Percentiles rank a stretch among this genome's conserved stretches.
Evolutionary conservation across 2,329 filamentous ascomycete genomes (phyloP).

Genomic region (Exophiala bonariae): DNA sequence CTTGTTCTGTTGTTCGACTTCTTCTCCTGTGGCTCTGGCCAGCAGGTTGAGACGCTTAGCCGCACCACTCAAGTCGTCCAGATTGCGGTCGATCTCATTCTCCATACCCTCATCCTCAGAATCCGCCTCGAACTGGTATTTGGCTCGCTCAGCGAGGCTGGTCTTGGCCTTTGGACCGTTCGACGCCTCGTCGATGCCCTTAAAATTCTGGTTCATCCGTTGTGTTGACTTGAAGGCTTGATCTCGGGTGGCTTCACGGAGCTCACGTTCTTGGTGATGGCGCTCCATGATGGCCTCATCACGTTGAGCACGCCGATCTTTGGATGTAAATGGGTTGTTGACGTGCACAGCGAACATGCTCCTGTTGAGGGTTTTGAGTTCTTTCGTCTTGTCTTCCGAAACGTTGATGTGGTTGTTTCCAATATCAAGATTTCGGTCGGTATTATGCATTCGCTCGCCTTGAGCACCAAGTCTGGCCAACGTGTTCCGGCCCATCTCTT

Average conservation of each 20-base stretch:
- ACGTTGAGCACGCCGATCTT: slow-evolving; percentile 61
- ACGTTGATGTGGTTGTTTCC: slow-evolving; percentile 73
- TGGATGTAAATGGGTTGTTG: slow-evolving; percentile 73
- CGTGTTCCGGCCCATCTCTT: slow-evolving; percentile 70
- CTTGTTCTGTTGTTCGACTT: slow-evolving; percentile 75
- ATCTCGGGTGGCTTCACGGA: slow-evolving; percentile 56
- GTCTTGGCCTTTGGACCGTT: slow-evolving; percentile 50
- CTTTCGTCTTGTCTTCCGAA: slow-evolving; percentile 76
- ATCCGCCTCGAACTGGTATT: slow-evolving; percentile 79
- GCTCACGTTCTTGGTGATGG: slow-evolving; percentile 56
- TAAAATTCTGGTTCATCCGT: slow-evolving; percentile 63
- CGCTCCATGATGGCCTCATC: slow-evolving; percentile 71
- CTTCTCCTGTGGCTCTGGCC: slow-evolving; percentile 70
- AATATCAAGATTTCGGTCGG: slow-evolving; percentile 78
- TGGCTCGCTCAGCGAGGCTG: slow-evolving; percentile 63
- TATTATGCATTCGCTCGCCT: slow-evolving; percentile 77
- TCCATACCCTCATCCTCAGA: slow-evolving; percentile 69
- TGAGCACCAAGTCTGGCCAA: slow-evolving; percentile 74
- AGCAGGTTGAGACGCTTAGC: slow-evolving; percentile 72
- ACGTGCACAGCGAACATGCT: slow-evolving; percentile 90
- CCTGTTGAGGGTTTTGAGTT: slow-evolving; percentile 80
- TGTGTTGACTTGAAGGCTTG: slow-evolving; percentile 56
- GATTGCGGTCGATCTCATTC: slow-evolving; percentile 67
- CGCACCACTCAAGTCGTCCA: slow-evolving; percentile 60
- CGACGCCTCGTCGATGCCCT: slow-evolving; percentile 61